Percentiles rank a stretch among this genome's conserved stretches.
Evolutionary conservation across 2,329 filamentous ascomycete genomes (phyloP).

Genomic region (Cladophialophora yegresii): DNA sequence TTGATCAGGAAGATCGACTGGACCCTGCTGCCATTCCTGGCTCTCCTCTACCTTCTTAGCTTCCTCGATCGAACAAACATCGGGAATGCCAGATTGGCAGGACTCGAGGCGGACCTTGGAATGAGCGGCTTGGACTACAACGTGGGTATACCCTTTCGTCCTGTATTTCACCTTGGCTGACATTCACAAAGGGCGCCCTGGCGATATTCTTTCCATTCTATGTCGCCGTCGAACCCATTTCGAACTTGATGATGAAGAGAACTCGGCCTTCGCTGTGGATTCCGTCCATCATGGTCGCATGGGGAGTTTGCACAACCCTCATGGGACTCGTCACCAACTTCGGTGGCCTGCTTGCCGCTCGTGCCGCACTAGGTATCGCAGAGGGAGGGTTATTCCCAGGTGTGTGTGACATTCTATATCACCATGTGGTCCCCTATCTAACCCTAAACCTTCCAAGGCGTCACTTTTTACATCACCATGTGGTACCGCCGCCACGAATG

Average conservation of each 20-base stretch:
- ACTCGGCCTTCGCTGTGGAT: conserved; percentile 27
- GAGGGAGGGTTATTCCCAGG: conserved; percentile 44
- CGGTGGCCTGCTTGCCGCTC: conserved; percentile 22
- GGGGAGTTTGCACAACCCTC: conserved; percentile 54
- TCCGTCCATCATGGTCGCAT: conserved; percentile 40
- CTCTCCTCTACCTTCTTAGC: conserved; percentile 65
- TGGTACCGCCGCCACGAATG: conserved; percentile 29
- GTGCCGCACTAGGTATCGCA: conserved; percentile 50
- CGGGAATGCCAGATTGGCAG: conserved; percentile 51
- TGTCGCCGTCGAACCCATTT: conserved; percentile 41
- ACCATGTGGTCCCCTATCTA: conserved; percentile 28
- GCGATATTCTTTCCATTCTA: conserved; percentile 34
- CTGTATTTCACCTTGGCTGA: conserved; percentile 25
- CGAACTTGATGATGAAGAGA: conserved; percentile 40
- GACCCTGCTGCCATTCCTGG: conserved; percentile 47
- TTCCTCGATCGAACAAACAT: conserved; percentile 54
- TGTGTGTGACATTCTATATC: conserved; percentile 29
- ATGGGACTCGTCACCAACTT: conserved; percentile 51
- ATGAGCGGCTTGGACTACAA: conserved; percentile 51
- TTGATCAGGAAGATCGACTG: conserved; percentile 40
- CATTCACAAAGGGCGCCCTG: conserved; percentile 35
- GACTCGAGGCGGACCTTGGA: conserved; percentile 47
- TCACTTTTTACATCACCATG: conserved; percentile 30
- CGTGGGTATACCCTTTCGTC: conserved; percentile 25
- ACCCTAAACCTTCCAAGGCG: conserved; percentile 50